Conservation (phyloP, 2,329 filamentous ascomycete species). For the Trichoderma sp. region DNA sequence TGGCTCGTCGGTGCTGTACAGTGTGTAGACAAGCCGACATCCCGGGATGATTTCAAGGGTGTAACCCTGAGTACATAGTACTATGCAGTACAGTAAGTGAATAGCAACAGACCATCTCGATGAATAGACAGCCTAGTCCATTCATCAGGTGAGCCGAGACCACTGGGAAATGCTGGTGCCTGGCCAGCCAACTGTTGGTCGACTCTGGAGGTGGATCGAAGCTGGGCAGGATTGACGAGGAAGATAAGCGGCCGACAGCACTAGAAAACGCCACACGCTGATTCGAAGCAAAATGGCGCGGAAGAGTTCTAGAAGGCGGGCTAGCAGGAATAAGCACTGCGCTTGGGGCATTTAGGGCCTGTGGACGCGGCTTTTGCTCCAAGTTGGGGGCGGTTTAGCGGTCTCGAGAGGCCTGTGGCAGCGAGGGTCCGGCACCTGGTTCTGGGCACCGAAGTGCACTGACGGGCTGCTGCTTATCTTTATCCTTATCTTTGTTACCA, state of each 20-base stretch:
- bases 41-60: too few species aligned
- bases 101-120: not conserved
- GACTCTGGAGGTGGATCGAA: not conserved
- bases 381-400: not conserved
- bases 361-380: not conserved
- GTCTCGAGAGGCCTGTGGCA: not conserved
- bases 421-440: conserved; percentile 1
- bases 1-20: too few species aligned
- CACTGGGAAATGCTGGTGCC: not conserved
- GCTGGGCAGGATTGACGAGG: not conserved
- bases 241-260: not conserved
- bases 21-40: too few species aligned
- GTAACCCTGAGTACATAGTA: too few species aligned
- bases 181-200: not conserved
- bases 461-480: not conserved
- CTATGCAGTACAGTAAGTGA: too few species aligned
- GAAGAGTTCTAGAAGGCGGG: conserved; percentile 11
- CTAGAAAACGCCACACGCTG: not conserved
- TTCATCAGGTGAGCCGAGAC: not conserved
- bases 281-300: not conserved
- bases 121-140: not conserved
- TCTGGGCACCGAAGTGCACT: not conserved
- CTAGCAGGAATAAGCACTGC: conserved; percentile 5
- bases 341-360: not conserved
- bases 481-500: not conserved